Evolutionary conservation across 1,139 yeast species (phyloP).

Genomic region (Yamadazyma sp.): DNA sequence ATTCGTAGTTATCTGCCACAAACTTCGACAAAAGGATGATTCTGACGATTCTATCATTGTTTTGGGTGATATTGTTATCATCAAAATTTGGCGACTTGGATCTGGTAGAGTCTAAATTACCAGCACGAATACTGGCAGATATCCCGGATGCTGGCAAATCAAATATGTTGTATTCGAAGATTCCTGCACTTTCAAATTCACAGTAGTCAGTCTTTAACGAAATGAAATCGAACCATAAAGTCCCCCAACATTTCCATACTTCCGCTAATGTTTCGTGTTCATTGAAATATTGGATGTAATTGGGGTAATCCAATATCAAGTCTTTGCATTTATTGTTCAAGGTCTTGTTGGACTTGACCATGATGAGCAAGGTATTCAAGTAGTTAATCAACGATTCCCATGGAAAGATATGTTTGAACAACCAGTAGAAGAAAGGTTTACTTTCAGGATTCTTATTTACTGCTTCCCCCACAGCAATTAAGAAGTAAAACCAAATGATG

Average conservation of each 20-base stretch:
- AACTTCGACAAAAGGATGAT: conserved; percentile 49
- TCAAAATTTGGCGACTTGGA: conserved; percentile 13
- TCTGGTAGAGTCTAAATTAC: conserved; percentile 16
- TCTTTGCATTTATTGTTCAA: conserved; percentile 28
- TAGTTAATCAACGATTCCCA: conserved; percentile 65
- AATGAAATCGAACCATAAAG: conserved; percentile 71
- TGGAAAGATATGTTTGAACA: conserved; percentile 58
- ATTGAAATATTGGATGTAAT: conserved; percentile 43
- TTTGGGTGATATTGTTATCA: conserved; percentile 15
- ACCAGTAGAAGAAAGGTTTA: conserved; percentile 50
- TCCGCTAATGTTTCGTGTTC: conserved; percentile 66
- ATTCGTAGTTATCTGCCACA: conserved; percentile 52
- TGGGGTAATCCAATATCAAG: conserved; percentile 30
- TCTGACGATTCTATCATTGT: conserved; percentile 42
- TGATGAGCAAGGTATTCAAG: conserved; percentile 51
- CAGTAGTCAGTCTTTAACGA: conserved; percentile 50
- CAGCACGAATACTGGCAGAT: conserved; percentile 23
- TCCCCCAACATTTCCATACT: conserved; percentile 85
- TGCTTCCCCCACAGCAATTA: conserved; percentile 64
- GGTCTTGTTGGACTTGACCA: conserved; percentile 28
- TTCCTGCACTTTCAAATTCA: conserved; percentile 56
- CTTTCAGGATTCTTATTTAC: conserved; percentile 46
- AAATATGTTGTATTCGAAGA: conserved; percentile 51
- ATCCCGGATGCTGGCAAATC: conserved; percentile 71
- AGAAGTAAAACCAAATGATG: conserved; percentile 69